Evolutionary conservation across 1,139 yeast genomes (phyloP).

Genomic region (Geotrichum fermentans): DNA sequence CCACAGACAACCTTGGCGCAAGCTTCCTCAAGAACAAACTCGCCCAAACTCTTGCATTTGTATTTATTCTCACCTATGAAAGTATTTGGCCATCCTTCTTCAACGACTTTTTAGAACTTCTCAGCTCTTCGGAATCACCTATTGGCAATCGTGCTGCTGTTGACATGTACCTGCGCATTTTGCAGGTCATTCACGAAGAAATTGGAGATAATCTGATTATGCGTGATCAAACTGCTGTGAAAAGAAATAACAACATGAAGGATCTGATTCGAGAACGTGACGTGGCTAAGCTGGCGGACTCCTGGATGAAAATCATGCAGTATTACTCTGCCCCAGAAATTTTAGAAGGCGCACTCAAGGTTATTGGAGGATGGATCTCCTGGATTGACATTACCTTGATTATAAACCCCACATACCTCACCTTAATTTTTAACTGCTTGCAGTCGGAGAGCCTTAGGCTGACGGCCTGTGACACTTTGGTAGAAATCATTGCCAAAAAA

Average conservation of each 20-base stretch:
- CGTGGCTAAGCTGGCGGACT: slow-evolving; percentile 57
- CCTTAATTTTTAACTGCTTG: slow-evolving; percentile 59
- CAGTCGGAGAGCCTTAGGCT: slow-evolving; percentile 40
- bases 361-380: slow-evolving; percentile 80
- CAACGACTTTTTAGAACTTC: slow-evolving; percentile 50
- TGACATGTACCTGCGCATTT: slow-evolving; percentile 72
- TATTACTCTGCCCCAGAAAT: slow-evolving; percentile 43
- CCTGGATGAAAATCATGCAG: slow-evolving; percentile 63
- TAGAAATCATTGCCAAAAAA: slow-evolving; percentile 81
- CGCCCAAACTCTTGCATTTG: slow-evolving; percentile 63
- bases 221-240: slow-evolving; percentile 54
- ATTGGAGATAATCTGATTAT: slow-evolving; percentile 87
- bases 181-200: slow-evolving; percentile 76
- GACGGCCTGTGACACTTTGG: slow-evolving; percentile 66
- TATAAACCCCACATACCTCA: slow-evolving; percentile 60
- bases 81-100: slow-evolving; percentile 62
- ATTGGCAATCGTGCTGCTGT: slow-evolving; percentile 46
- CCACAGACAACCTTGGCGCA: slow-evolving; percentile 43
- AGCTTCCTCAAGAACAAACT: slow-evolving; percentile 70
- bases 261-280: slow-evolving; percentile 77
- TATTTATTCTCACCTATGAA: slow-evolving; percentile 65
- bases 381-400: slow-evolving; percentile 92
- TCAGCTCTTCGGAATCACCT: slow-evolving; percentile 25
- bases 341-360: slow-evolving; percentile 54
- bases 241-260: slow-evolving; percentile 66